phyloP scores from a whole-genome alignment of 495 filamentous ascomycete species.

The Aspergillus panamensis region DNA sequence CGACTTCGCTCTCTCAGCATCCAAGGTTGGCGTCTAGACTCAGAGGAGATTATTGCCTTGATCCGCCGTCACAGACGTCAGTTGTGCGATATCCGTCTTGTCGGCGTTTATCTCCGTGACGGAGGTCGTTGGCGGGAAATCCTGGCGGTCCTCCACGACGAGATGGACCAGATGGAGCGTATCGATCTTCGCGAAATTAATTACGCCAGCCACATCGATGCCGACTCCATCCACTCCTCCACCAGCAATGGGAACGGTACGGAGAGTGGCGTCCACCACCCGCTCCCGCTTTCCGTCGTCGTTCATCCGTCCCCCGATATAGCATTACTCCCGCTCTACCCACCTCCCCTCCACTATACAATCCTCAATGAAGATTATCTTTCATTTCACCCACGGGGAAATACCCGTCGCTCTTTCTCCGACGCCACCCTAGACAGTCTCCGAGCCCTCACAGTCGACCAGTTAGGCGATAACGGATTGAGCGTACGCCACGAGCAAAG shows the following conservation, averaged over 20 bases:
- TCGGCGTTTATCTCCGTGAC: constrained; percentile 55
- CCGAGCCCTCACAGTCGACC: constrained; percentile 34
- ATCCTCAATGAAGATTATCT: constrained; percentile 16
- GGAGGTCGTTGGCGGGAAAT: constrained; percentile 61
- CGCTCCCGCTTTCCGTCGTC: constrained; percentile 9
- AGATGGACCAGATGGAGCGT: constrained; percentile 58
- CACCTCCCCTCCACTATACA: constrained; percentile 1
- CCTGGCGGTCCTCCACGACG: constrained; percentile 50
- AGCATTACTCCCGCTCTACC: background rate
- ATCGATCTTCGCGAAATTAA: constrained; percentile 59
- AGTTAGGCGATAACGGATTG: constrained; percentile 57
- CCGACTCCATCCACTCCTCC: constrained; percentile 19
- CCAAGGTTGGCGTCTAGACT: constrained; percentile 58
- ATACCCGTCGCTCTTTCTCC: constrained; percentile 23
- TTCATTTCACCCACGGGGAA: constrained; percentile 10
- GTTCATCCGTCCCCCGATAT: constrained; percentile 10
- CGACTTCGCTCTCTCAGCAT: constrained; percentile 61
- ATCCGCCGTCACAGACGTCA: constrained; percentile 53
- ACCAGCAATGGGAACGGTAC: constrained; percentile 15
- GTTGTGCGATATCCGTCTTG: constrained; percentile 56
- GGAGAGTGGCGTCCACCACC: constrained; percentile 5
- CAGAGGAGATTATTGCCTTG: constrained; percentile 57
- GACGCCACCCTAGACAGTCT: constrained; percentile 26
- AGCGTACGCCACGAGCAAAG: constrained; percentile 50
- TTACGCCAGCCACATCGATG: constrained; percentile 56